phyloP scores from a whole-genome alignment of 768 basidiomycete species.

The Neoboletus brunneissimus region DNA sequence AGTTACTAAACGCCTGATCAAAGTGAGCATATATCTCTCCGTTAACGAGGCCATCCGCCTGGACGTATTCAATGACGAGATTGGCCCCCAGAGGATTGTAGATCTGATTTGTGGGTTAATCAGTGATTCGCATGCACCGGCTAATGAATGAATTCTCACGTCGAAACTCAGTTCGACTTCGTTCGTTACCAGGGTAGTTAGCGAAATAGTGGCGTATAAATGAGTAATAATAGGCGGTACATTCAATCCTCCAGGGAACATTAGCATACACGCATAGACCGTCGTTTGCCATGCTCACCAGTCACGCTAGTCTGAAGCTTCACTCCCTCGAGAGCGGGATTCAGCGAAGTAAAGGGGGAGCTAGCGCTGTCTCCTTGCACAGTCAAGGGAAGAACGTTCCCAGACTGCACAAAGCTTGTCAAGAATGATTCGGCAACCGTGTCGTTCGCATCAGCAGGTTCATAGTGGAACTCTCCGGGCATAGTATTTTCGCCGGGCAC shows the following conservation, averaged over 20 bases:
- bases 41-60: conserved; percentile 51
- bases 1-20: conserved; percentile 50
- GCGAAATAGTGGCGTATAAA: conserved; percentile 51
- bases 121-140: background rate
- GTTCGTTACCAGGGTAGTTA: conserved; percentile 48
- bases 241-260: conserved; percentile 38
- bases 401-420: conserved; percentile 55
- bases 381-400: conserved; percentile 43
- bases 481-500: conserved; percentile 55
- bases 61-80: conserved; percentile 54
- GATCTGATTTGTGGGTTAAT: conserved; percentile 31
- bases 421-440: conserved; percentile 63
- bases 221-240: conserved; percentile 56
- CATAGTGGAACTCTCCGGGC: conserved; percentile 63
- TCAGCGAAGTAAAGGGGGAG: conserved; percentile 61
- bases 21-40: conserved; percentile 59
- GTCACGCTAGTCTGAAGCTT: conserved; percentile 47
- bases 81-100: conserved; percentile 58
- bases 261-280: background rate
- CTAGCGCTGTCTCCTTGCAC: conserved; percentile 60
- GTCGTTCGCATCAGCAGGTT: conserved; percentile 62
- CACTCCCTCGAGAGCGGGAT: conserved; percentile 53
- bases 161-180: conserved; percentile 56
- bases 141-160: conserved; percentile 33
- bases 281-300: conserved; percentile 33